These are phyloP conservation scores for Quercus tomentella DNA, from an alignment of 331 rosid genomes.

Conservation along the genomic window DNA sequence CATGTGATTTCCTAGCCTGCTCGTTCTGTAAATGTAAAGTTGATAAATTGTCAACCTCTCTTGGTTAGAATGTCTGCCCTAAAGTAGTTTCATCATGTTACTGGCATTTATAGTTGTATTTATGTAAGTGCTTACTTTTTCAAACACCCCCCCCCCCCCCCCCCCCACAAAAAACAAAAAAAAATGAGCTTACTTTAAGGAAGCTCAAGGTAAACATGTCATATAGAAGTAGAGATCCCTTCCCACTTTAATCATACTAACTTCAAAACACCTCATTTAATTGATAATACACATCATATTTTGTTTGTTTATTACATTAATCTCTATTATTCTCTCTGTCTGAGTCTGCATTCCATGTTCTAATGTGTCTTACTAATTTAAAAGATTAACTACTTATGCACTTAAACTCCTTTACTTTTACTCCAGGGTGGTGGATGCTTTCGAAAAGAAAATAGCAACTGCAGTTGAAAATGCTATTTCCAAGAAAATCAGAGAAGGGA, in stretches of 20 bases:
- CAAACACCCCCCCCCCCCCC: too few relatives aligned
- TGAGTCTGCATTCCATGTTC: background rate
- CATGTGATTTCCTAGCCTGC: background rate
- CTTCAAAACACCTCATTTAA: background rate
- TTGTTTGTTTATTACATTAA: background rate
- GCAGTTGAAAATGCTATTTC: slow-evolving; percentile 64
- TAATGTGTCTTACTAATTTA: background rate
- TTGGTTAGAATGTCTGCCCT: too few relatives aligned
- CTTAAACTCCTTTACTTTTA: slow-evolving; percentile 10
- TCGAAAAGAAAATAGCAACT: slow-evolving; percentile 58
- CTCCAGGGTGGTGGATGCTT: slow-evolving; percentile 68
- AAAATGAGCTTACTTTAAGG: background rate
- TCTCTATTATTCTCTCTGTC: background rate
- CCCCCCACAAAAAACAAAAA: too few relatives aligned
- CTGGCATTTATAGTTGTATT: too few relatives aligned
- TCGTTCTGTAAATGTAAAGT: background rate
- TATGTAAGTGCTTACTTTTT: too few relatives aligned
- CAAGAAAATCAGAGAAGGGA: slow-evolving; percentile 53
- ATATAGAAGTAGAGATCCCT: background rate
- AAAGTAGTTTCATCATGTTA: too few relatives aligned
- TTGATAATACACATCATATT: background rate
- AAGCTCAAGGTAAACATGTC: background rate
- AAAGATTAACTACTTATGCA: background rate
- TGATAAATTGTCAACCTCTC: too few relatives aligned
- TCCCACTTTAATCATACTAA: background rate